Conservation (phyloP, 179 eudicot genomes). For the Sideroxylon spinosum region DNA sequence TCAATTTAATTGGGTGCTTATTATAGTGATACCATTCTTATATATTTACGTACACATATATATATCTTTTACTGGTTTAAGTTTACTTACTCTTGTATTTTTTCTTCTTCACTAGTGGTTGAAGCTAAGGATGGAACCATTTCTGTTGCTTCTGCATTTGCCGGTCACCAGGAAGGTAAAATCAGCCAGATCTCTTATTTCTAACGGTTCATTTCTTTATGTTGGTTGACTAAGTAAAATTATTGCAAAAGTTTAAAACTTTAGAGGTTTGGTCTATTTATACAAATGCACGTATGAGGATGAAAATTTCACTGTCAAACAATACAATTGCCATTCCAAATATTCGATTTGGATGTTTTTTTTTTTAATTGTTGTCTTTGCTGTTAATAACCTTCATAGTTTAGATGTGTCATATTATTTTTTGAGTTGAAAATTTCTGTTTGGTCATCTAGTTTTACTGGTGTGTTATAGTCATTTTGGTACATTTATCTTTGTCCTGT, state of each 20-base stretch:
- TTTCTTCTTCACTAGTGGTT: conserved; percentile 37
- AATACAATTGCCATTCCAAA: not conserved
- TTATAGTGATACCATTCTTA: not conserved
- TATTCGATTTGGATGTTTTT: not conserved
- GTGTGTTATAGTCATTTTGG: not conserved
- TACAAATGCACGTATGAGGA: no score
- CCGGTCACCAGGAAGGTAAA: conserved; percentile 84
- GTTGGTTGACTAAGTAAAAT: not conserved
- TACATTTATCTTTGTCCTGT: not conserved
- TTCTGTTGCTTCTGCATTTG: conserved; percentile 80
- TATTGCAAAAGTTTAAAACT: not conserved
- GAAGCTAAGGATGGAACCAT: conserved; percentile 70
- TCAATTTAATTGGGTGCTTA: not conserved
- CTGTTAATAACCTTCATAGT: no score
- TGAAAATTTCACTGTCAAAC: not conserved
- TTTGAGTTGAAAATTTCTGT: not conserved
- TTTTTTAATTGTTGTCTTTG: not conserved
- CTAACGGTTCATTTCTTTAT: not conserved
- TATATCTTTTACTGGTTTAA: not conserved
- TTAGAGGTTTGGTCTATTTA: not conserved
- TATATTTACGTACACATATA: not conserved
- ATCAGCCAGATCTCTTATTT: not conserved
- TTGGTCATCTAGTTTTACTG: not conserved
- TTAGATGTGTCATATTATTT: not conserved
- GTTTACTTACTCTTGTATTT: conserved; percentile 8